Base-by-base conservation (phyloP, 345 rosid species). In the Punica granatum region DNA sequence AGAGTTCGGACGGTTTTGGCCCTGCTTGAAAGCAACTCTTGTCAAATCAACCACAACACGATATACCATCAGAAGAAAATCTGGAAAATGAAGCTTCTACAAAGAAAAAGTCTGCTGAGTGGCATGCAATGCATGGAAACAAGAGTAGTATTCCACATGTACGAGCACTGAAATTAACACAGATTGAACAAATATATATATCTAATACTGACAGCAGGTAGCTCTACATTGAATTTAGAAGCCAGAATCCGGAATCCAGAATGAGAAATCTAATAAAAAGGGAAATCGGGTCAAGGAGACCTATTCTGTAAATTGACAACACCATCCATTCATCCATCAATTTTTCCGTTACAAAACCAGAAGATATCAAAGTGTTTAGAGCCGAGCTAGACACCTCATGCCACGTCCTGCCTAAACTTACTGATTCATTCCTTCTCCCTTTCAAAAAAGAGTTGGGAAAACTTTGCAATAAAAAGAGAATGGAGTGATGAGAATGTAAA, bases 1-100 rank as follows among this genome's bases (percentile, higher is more conserved):
- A 89, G 68, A 93, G 72, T 48, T 90, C 85, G 61, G 90, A 81
- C 65, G 97, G 92, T 69, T 84, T 93, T 31, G 74, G 82, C 73
- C 96, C 98, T 93, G 79, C 12, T 26, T 26, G 61, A 53, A 58
- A 58, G 25, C 48, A 73, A 23, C 4, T 46, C 1, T 65, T 33
- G 5, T 44, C 7, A 28, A 44, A 34, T 66, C 18, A 66, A 13
- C 60, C 15, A 34, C 26, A 26, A 11, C n/a, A 56, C 19, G 1
- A 4, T 12, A 30, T 28, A 56, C 23, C 10, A 56, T 12, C 61
- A 56, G 26, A 26, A 11, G 19, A 28, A 7, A 56, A 13, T 56
- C 19, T 15, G 18, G 28, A 37, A 2, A 30, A 26, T 1, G 61
- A 11, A 23, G n/a, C n/a, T 41, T 48, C 25, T 48, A 18, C 1